Evolutionary conservation across 2,329 filamentous ascomycete species (phyloP).

Genomic region (Talaromyces sp.): DNA sequence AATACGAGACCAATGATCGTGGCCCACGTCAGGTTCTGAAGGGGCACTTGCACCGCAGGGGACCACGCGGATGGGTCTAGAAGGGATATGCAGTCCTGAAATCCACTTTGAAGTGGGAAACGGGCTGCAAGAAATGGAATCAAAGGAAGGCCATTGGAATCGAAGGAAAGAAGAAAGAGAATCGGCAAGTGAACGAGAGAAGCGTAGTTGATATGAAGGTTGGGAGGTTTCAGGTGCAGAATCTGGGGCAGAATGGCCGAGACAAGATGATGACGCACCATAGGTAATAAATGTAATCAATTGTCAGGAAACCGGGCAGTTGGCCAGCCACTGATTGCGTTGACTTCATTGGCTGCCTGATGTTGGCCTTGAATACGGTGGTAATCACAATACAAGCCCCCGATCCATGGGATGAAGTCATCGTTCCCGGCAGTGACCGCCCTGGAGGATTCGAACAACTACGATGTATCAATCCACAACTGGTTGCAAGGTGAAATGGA

Average conservation of each 20-base stretch:
- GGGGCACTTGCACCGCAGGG: slow-evolving; percentile 24
- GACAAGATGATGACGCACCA: slow-evolving; percentile 1
- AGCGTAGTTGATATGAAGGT: background rate
- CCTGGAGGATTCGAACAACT: no score
- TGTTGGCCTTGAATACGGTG: background rate
- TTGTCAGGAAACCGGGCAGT: background rate
- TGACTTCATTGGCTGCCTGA: background rate
- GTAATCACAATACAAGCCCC: background rate
- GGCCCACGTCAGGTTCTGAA: slow-evolving; percentile 33
- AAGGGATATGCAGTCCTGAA: slow-evolving; percentile 7
- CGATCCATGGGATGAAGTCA: slow-evolving; percentile 28
- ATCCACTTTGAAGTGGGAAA: slow-evolving; percentile 1
- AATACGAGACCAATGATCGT: slow-evolving; percentile 30
- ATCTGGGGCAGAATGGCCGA: slow-evolving; percentile 6
- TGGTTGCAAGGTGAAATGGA: no score
- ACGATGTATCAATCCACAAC: no score
- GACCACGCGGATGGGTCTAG: slow-evolving; percentile 25
- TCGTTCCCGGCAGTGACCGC: no score
- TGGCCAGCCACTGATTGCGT: background rate
- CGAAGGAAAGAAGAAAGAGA: background rate
- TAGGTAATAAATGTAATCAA: slow-evolving; percentile 2
- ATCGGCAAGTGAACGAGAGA: background rate
- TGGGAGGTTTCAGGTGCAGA: slow-evolving; percentile 1
- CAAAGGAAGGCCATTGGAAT: background rate
- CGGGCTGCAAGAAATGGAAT: background rate